phyloP scores from a whole-genome alignment of 2,329 filamentous ascomycete species.

The Macroventuria anomochaeta region DNA sequence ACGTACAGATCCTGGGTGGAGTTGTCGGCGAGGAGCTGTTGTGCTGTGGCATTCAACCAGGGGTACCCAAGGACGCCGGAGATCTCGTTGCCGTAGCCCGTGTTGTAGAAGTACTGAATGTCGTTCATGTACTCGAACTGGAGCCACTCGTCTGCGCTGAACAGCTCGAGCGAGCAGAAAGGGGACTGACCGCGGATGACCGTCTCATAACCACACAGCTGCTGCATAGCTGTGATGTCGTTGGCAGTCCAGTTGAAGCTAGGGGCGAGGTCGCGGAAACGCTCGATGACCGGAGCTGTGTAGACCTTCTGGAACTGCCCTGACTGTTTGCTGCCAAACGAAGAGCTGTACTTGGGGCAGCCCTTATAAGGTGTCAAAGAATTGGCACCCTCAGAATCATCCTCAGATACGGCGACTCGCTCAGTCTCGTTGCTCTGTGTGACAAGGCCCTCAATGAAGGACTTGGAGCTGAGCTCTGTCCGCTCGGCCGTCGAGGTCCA shows the following conservation, averaged over 20 bases:
- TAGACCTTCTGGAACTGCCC: constrained; percentile 61
- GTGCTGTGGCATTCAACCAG: constrained; percentile 69
- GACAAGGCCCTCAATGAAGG: constrained; percentile 65
- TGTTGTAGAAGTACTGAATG: constrained; percentile 69
- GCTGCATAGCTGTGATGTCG: constrained; percentile 70
- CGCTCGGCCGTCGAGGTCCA: constrained; percentile 70
- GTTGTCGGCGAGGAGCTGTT: constrained; percentile 55
- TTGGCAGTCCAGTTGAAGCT: constrained; percentile 67
- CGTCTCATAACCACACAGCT: constrained; percentile 70
- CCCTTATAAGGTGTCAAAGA: constrained; percentile 69
- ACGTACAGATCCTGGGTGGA: constrained; percentile 67
- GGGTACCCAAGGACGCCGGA: constrained; percentile 67
- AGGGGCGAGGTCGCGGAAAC: constrained; percentile 61
- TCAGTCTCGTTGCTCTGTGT: constrained; percentile 61
- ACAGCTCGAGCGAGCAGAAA: constrained; percentile 66
- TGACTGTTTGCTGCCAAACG: constrained; percentile 63
- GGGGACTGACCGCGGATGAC: constrained; percentile 67
- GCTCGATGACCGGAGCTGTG: constrained; percentile 65
- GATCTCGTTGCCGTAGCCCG: constrained; percentile 66
- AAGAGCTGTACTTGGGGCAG: constrained; percentile 67
- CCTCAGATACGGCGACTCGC: constrained; percentile 63
- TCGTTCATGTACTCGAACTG: constrained; percentile 70
- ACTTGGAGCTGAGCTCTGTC: constrained; percentile 64
- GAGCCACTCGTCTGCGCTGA: constrained; percentile 69
- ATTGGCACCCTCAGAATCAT: constrained; percentile 64